Base-by-base conservation (phyloP, 768 basidiomycete species). In the Phlebiopsis gigantea region DNA sequence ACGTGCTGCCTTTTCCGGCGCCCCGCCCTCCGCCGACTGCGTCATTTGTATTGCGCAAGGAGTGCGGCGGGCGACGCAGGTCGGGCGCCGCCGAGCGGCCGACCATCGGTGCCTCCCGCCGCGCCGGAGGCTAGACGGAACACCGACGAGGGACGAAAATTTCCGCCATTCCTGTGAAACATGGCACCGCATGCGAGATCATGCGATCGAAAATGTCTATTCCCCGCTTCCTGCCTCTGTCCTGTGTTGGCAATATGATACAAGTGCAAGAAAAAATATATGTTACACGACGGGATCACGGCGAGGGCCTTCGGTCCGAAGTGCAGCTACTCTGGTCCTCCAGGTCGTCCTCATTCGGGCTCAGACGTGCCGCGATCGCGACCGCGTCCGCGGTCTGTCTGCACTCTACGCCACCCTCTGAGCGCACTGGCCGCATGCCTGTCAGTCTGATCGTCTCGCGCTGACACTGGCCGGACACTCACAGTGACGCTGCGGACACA, bases 371-470 rank as follows among this genome's bases (percentile, higher is more conserved):
- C 47, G 66, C 68, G 53, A 62, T 60, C 34, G 57, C 60, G 6
- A 65, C 66, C 4, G 66, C 64, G 48, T 68, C 66, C 39, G 63
- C 53, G 22, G 67, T 66, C 51, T 71, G 66, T 42, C 87, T 77
- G 69, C 89, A 92, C 31, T 90, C 88, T 57, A 86, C 84, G 61
- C 88, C 90, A 62, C 88, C 88, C 70, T 92, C 90, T 52, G 90
- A 92, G 65, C 89, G 86, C 62, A 92, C 89, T 91, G 68, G n/a
- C 30, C 67, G 63, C 57, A 69, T 57, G 44, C 57, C 52, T 57
- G 59, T 67, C 60, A 69, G 41, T 49, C 44, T 42, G 41, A 31
- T 58, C 65, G 57, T 63, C 47, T 43, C 60, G 48, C 17, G 52
- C 43, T 50, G 62, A 60, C 45, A 58, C 52, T 44, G 59, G 44